Conservation (phyloP, 176 grass and related monocot genomes). For the Miscanthus lutarioriparius region DNA sequence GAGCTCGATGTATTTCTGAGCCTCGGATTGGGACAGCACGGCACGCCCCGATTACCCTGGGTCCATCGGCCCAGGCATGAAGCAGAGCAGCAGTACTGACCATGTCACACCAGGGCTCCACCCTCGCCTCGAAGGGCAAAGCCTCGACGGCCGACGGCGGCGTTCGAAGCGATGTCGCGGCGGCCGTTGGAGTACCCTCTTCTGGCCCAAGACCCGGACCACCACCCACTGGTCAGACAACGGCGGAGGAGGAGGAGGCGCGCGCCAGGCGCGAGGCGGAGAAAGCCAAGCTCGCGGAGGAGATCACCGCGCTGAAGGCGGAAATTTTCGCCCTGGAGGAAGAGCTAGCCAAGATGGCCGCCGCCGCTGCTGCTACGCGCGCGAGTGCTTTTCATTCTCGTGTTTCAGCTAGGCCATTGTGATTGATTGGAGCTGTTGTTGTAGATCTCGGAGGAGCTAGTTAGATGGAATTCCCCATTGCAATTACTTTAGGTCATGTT, state of each 20-base stretch:
- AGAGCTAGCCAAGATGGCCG: not conserved
- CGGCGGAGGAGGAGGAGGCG: not conserved
- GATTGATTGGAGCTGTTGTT: not conserved
- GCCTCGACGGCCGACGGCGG: not conserved
- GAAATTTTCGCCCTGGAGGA: not conserved
- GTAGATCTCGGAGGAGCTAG: not conserved
- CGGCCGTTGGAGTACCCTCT: not conserved
- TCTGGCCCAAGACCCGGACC: not conserved
- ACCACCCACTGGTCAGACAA: not conserved
- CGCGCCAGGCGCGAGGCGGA: not conserved
- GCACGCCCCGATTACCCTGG: not conserved
- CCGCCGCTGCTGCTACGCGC: no score
- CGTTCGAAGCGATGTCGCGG: not conserved
- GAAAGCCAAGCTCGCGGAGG: not conserved
- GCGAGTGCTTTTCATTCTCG: not conserved
- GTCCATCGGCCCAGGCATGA: not conserved
- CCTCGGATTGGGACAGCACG: no score
- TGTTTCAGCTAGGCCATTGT: not conserved
- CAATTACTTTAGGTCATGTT: not conserved
- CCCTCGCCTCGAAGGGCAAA: not conserved
- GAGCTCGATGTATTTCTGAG: no score
- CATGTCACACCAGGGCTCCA: not conserved
- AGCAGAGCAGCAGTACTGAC: not conserved
- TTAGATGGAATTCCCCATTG: not conserved
- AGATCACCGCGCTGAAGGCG: not conserved